Conservation (phyloP, 768 basidiomycete species). For the Tricholoma sp. region DNA sequence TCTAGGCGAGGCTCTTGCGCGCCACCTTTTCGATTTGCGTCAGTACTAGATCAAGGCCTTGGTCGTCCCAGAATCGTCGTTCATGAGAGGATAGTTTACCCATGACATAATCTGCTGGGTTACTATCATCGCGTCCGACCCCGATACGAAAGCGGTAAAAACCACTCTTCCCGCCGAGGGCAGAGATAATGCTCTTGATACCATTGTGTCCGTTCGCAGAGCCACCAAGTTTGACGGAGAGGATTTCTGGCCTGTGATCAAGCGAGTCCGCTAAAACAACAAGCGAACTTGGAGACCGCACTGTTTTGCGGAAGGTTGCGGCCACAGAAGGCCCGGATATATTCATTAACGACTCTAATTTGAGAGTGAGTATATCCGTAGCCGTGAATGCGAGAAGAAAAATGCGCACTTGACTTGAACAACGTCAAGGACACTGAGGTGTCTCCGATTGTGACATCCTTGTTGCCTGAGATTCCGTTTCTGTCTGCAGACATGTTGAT, state of each 20-base stretch:
- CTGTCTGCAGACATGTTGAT: conserved; percentile 45
- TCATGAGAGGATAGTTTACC: conserved; percentile 54
- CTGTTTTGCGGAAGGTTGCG: conserved; percentile 44
- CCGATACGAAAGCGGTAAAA: conserved; percentile 76
- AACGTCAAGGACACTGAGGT: conserved; percentile 50
- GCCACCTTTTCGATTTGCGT: conserved; percentile 53
- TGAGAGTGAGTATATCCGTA: background rate
- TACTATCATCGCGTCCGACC: conserved; percentile 55
- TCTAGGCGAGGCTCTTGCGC: conserved; percentile 16
- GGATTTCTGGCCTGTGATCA: conserved; percentile 48
- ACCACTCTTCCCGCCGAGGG: conserved; percentile 52
- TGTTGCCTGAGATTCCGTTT: conserved; percentile 44
- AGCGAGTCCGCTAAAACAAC: conserved; percentile 76
- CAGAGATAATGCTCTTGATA: conserved; percentile 63
- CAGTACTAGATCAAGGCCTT: conserved; percentile 58
- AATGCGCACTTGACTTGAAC: conserved; percentile 66
- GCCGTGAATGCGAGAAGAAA: background rate
- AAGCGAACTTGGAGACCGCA: conserved; percentile 40
- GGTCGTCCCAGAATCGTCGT: conserved; percentile 55
- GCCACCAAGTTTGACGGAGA: conserved; percentile 64
- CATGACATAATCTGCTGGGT: conserved; percentile 61
- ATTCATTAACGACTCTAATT: conserved; percentile 73
- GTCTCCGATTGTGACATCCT: conserved; percentile 39
- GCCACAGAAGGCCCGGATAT: conserved; percentile 69
- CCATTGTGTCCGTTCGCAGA: conserved; percentile 85